Conservation (phyloP, 495 filamentous ascomycete species). For the Trichoderma reesei region DNA sequence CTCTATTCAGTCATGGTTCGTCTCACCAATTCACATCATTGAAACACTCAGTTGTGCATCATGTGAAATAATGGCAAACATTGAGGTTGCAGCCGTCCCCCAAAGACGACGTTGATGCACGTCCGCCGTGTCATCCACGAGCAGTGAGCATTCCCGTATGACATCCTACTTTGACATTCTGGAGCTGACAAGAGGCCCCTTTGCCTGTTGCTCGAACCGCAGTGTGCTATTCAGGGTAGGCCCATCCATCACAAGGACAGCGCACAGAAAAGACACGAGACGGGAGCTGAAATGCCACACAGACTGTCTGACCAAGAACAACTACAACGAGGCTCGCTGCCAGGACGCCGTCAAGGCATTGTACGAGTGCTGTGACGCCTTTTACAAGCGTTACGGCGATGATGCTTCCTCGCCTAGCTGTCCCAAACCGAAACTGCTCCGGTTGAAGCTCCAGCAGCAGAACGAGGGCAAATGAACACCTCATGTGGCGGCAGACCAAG, state of each 20-base stretch:
- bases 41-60: neutral
- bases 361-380: constrained; percentile 87
- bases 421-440: constrained; percentile 68
- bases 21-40: neutral
- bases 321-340: constrained; percentile 84
- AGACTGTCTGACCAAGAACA: constrained; percentile 79
- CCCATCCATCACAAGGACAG: neutral
- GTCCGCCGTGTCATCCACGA: constrained; percentile 80
- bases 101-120: constrained; percentile 59
- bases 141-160: constrained; percentile 51
- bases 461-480: constrained; percentile 23
- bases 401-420: constrained; percentile 70
- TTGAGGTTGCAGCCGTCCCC: constrained; percentile 19
- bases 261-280: constrained; percentile 4
- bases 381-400: constrained; percentile 76
- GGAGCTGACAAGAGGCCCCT: constrained; percentile 11
- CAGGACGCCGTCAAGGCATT: constrained; percentile 73
- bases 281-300: constrained; percentile 16
- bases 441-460: constrained; percentile 81
- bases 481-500: neutral
- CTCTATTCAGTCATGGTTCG: neutral
- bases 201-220: neutral
- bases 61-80: neutral
- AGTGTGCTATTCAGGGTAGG: constrained; percentile 87
- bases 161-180: neutral